phyloP scores from a whole-genome alignment of 2,329 filamentous ascomycete species.

The Penicillium capsulatum region DNA sequence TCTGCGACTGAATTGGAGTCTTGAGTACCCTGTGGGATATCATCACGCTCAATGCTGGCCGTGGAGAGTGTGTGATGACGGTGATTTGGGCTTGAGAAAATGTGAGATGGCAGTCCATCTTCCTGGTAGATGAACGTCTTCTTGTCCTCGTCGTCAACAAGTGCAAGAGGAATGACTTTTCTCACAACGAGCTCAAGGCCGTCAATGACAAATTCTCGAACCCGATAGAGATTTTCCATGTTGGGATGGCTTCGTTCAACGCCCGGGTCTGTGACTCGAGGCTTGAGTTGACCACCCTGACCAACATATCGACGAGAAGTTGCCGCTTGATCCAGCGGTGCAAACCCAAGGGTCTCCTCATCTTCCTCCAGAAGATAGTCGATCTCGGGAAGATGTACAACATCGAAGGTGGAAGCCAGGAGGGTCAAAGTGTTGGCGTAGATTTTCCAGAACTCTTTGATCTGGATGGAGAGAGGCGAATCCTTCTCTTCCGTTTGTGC shows the following conservation, averaged over 20 bases:
- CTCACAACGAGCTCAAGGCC: slow-evolving; percentile 56
- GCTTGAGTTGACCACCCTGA: slow-evolving; percentile 45
- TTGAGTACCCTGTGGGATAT: slow-evolving; percentile 30
- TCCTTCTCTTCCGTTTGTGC: slow-evolving; percentile 50
- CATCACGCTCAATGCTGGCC: slow-evolving; percentile 40
- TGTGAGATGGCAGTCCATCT: slow-evolving; percentile 49
- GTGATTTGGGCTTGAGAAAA: slow-evolving; percentile 44
- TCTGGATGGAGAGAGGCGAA: slow-evolving; percentile 52
- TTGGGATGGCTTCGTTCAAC: slow-evolving; percentile 54
- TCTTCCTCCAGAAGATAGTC: slow-evolving; percentile 66
- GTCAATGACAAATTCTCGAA: slow-evolving; percentile 60
- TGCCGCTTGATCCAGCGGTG: slow-evolving; percentile 52
- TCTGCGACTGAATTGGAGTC: slow-evolving; percentile 26
- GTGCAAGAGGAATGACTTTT: slow-evolving; percentile 46
- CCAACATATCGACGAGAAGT: slow-evolving; percentile 52
- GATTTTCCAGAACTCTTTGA: slow-evolving; percentile 61
- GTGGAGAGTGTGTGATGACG: slow-evolving; percentile 41
- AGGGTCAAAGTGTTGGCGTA: slow-evolving; percentile 61
- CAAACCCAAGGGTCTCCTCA: slow-evolving; percentile 61
- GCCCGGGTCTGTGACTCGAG: slow-evolving; percentile 48
- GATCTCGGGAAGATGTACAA: slow-evolving; percentile 52
- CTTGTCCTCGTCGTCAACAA: slow-evolving; percentile 44
- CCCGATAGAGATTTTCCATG: slow-evolving; percentile 63
- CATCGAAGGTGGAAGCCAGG: slow-evolving; percentile 56
- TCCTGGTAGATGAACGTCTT: slow-evolving; percentile 52